Evolutionary conservation across 305 asterid species (phyloP).

Genomic region (Fraxinus nigra): DNA sequence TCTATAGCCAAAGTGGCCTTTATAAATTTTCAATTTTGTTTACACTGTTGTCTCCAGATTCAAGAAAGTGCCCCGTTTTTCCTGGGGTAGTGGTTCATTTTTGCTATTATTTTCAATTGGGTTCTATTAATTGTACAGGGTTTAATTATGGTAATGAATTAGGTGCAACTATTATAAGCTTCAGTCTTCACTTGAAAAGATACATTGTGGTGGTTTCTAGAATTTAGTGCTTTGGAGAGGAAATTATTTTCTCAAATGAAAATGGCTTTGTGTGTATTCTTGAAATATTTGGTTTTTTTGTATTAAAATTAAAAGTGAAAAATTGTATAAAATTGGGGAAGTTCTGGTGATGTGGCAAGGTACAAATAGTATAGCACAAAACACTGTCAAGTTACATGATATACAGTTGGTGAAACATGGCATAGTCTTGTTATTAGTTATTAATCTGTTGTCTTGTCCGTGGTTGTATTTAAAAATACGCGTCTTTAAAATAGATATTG

Average conservation of each 20-base stretch:
- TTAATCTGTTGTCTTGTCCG: not conserved
- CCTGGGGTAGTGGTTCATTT: not conserved
- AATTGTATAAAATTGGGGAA: not conserved
- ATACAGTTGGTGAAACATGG: no score
- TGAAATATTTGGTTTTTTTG: not conserved
- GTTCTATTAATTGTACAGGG: not conserved
- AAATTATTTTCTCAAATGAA: not conserved
- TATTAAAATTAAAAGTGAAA: not conserved
- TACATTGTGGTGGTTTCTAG: not conserved
- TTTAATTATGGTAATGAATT: not conserved
- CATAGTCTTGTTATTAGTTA: not conserved
- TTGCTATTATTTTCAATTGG: not conserved
- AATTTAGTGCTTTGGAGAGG: not conserved
- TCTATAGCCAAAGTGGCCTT: not conserved
- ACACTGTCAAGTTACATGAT: not conserved
- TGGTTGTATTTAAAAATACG: not conserved
- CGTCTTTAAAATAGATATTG: conserved; percentile 17
- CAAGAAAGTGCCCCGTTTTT: not conserved
- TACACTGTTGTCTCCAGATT: not conserved
- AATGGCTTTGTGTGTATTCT: not conserved
- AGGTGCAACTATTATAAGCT: not conserved
- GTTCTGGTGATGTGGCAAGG: not conserved
- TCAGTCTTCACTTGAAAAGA: not conserved
- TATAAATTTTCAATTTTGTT: not conserved
- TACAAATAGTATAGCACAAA: not conserved